Base-by-base conservation (phyloP, 306 rosid genomes). In the Pterocarpus macrocarpus region DNA sequence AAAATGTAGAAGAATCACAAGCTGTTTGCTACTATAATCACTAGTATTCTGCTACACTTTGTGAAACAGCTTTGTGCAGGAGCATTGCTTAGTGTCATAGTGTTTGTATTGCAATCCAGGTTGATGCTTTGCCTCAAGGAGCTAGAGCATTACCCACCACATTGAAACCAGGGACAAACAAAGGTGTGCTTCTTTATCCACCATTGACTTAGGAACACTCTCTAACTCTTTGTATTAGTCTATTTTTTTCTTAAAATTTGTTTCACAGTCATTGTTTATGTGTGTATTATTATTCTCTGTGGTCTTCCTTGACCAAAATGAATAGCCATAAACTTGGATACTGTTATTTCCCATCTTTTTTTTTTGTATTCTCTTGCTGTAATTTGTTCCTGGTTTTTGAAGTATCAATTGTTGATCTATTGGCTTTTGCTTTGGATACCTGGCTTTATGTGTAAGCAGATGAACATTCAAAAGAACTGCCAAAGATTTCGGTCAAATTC, bases 401-500 rank as follows among this genome's bases (percentile, higher is more conserved):
- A 67, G 67, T 71, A 47, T 32, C 32, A 70, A 69, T 36, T 80
- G 69, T 9, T 44, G 77, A 41, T 66, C 15, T 16, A 2, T 72
- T 62, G 79, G 36, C 17, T 71, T 65, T 62, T 36, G 0, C 39
- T 79, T 72, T 63, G 68, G 61, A 63, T 72, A 32, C 58, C 53
- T 85, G 72, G 44, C 63, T 63, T 47, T 75, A 16, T 78, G 33
- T 86, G 76, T 71, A 32, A 70, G 82, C 88, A 88, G 90, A 85
- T 71, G 85, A 81, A 55, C 82, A 75, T 11, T 41, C 85, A 0
- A 89, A 80, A 81, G 91, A 82, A 68, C 85, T 56, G 49, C 87
- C 85, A 3, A 95, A 89, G 90, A 32, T 85, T 65, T 56, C 88
- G 4, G 93, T 95, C 81, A 93, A 91, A 72, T 84, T 91, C 64